Evolutionary conservation across 148 eudicot species (phyloP), one percentile per base, ranked within the genome.

Genomic region (Fagopyrum homotropicum): DNA sequence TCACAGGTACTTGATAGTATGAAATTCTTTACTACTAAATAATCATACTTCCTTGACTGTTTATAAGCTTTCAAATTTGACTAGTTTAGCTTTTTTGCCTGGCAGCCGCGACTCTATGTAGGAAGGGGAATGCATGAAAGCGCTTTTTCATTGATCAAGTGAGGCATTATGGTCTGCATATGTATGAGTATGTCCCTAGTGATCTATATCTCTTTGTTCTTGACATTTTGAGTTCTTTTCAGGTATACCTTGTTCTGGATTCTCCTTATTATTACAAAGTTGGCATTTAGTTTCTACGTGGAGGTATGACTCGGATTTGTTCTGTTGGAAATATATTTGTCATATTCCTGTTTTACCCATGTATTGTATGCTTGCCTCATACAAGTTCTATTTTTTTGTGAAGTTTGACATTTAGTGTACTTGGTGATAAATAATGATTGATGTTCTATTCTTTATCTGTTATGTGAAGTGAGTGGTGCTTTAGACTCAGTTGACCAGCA

Each of bases 91-190:
- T 47, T 47, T 35, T 45, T 72, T 49, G 74, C 55, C 19, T 72
- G 48, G 74, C 95, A 96, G 99, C 98, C 98, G 45, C 97, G 98
- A 60, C 98, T 92, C 54, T 96, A 92, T 87, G 99, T 96, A 80
- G 99, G 99, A 47, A 86, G 99, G 82, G 99, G 97, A 81, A 96
- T 96, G 99, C 99, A 96, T 82, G 99, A 96, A 77, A 96, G 99
- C 80, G 79, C 98, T 26, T 90, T 89, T 80, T 90, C 99, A 64
- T 90, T 96, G 69, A 92, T 96, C 86, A 96, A 96, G 99, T 96
- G 86, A 85, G 92, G 51, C 54, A 15, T 47, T 19, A 30, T 48
- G n/a, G 77, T 59, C 17, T 59, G 19, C 19, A 10, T 40, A 40
- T 50, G 52, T 9, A 50, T 69, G n/a, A 16, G 44, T 4, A 40